Evolutionary conservation across 805 yeast species (phyloP), one percentile per base, ranked within the genome.

Genomic region (Zygoascus biomembranicola): DNA sequence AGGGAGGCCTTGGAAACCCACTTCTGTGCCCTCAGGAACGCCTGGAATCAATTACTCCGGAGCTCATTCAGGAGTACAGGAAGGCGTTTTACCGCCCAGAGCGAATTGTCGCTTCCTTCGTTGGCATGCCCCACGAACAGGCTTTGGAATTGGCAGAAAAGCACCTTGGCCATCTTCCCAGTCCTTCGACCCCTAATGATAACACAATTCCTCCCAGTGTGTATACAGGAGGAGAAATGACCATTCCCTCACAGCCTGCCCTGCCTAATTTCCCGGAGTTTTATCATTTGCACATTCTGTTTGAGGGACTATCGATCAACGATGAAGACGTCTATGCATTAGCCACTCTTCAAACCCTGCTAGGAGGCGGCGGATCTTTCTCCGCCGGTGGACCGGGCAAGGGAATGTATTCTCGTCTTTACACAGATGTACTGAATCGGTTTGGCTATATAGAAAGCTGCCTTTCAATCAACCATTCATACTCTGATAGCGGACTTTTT

Each of bases 371-470:
- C 54, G 95, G 97, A 5, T 90, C 98, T 1, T 94, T 94, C 66
- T 84, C 95, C 18, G 98, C 99, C 9, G 99, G 99, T 59, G 99
- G 99, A 0, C 99, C 99, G 16, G 99, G 99, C 52, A 94, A 94
- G 69, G 99, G 99, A 3, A 90, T 94, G 98, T 94, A 90, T 67
- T 88, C 97, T 3, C 78, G 98, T 55, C 79, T 95, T 23, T 94
- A 90, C 73, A 88, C 96, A 0, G 81, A 90, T 61, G 96, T 94
- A 2, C 75, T 94, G 66, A 92, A 92, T 70, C 94, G 85, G 66
- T 87, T 86, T 66, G 95, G 95, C 42, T 90, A 85, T 66, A 82
- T 94, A 50, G 99, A 94, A 65, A 84, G 86, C 63, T 89, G 96
- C 67, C 75, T 82, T 62, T 80, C 95, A 8, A 90, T 90, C 72